Evolutionary conservation across 352 stramenopile genomes (phyloP), one percentile per base, ranked within the genome.

Genomic region (Phytophthora multivora): DNA sequence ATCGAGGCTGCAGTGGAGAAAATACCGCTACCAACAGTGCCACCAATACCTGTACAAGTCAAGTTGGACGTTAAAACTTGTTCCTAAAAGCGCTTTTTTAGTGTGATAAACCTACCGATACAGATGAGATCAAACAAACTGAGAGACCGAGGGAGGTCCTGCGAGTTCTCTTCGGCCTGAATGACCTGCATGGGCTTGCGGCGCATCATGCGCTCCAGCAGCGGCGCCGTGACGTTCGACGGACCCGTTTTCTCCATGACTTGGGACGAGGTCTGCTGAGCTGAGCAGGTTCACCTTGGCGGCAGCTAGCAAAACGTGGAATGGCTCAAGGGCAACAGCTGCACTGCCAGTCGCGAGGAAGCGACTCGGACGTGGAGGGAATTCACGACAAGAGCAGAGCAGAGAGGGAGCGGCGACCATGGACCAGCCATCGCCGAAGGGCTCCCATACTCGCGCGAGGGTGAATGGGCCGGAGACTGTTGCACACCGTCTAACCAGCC

Each of bases 81-180:
- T n/a, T n/a, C n/a, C n/a, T 16, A 18, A 40, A 21, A 33, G 5
- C 18, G 16, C 21, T 21, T 0, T 12, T 35, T 30, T 33, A 19
- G 10, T 31, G 9, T 16, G n/a, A n/a, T n/a, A n/a, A n/a, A 49
- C 46, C 2, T 83, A 38, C 89, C 90, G 31, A 97, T 77, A 45
- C 63, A 83, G 9, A 96, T 69, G 13, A 97, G 59, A 63, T 97
- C 88, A 39, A 88, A 87, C 11, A 96, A 63, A 19, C 58, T 67
- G 3, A 97, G 65, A 15, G 66, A 71, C 10, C 77, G 69, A 18
- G 59, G 63, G 3, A 88, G 63, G 16, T 86, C 70, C 40, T 77
- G 54, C 19, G 66, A 70, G 38, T 71, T 59, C 51, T 88, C 77
- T 48, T 88, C 78, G 30, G 75, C 57, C 41, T 63, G 55, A 54